Evolutionary conservation across 129 eudicot species (phyloP).

Genomic region (Logfia minima): DNA sequence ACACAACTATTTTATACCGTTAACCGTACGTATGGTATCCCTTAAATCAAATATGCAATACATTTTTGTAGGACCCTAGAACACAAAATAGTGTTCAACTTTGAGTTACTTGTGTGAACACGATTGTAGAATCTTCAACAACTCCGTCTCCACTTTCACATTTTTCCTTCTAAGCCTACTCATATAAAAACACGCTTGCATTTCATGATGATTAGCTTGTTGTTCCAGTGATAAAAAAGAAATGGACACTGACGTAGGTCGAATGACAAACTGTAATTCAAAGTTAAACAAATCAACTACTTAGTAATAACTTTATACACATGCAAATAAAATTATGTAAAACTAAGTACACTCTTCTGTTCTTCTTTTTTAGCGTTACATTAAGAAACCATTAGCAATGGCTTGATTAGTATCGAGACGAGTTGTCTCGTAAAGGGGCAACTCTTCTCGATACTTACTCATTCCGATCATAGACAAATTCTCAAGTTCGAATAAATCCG

Average conservation of each 20-base stretch:
- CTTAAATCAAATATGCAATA: too few relatives aligned
- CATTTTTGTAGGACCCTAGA: neutral
- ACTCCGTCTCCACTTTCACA: conserved; percentile 18
- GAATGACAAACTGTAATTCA: neutral
- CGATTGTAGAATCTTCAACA: conserved; percentile 26
- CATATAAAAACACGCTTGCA: too few relatives aligned
- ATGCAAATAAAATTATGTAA: neutral
- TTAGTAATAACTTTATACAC: neutral
- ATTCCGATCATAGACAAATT: conserved; percentile 56
- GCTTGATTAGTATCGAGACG: conserved; percentile 63
- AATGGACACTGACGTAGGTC: neutral
- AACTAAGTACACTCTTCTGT: neutral
- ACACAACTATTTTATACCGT: too few relatives aligned
- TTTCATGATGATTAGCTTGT: too few relatives aligned
- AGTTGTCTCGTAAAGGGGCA: conserved; percentile 85
- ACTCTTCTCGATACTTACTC: conserved; percentile 61
- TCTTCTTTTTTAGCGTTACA: conserved; percentile 20
- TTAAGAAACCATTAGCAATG: conserved; percentile 47
- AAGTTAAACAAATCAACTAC: too few relatives aligned
- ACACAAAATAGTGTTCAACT: neutral
- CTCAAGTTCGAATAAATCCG: conserved; percentile 79
- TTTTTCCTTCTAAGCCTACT: neutral
- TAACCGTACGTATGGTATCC: too few relatives aligned
- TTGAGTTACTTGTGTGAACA: conserved; percentile 32
- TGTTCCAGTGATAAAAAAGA: too few relatives aligned